A percentile compares a stretch with the other conserved stretches of the same genome.
phyloP scores from a whole-genome alignment of 1,139 yeast species.

The Geotrichum armillariae region DNA sequence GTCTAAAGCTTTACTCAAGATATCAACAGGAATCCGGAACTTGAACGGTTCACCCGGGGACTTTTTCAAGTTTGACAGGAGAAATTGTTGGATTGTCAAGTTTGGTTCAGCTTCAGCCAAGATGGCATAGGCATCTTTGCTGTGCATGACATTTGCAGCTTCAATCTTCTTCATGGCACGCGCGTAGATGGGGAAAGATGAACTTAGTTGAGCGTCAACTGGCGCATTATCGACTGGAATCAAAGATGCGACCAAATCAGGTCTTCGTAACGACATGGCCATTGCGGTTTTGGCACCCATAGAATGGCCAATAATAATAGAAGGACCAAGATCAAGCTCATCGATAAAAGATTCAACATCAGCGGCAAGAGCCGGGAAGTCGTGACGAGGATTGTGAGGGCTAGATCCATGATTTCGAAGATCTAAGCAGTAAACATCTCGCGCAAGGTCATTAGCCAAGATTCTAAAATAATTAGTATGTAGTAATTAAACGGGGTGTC shows the following conservation, averaged over 20 bases:
- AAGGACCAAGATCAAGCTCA: constrained; percentile 49
- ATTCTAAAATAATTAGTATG: constrained; percentile 22
- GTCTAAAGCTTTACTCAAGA: constrained; percentile 62
- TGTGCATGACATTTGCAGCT: constrained; percentile 45
- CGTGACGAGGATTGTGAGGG: constrained; percentile 69
- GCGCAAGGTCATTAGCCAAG: constrained; percentile 40
- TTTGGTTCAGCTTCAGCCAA: constrained; percentile 46
- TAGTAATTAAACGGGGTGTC: constrained; percentile 25
- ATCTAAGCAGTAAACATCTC: constrained; percentile 66
- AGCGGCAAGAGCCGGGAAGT: constrained; percentile 78
- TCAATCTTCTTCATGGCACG: constrained; percentile 56
- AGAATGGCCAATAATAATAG: constrained; percentile 85
- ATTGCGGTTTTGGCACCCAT: constrained; percentile 97
- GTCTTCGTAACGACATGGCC: constrained; percentile 76
- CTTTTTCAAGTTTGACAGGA: constrained; percentile 66
- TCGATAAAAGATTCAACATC: constrained; percentile 75
- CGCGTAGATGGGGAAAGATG: constrained; percentile 67
- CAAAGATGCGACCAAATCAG: constrained; percentile 60
- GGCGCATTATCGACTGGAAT: constrained; percentile 93
- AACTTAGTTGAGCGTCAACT: constrained; percentile 57
- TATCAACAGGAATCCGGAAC: constrained; percentile 67
- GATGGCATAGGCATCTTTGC: constrained; percentile 67
- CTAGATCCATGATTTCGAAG: constrained; percentile 91
- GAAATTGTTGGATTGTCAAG: constrained; percentile 70
- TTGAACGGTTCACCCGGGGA: constrained; percentile 31